These are phyloP conservation scores for Diaporthe ampelina DNA, from an alignment of 2,329 filamentous ascomycete species.

Conservation along the genomic window DNA sequence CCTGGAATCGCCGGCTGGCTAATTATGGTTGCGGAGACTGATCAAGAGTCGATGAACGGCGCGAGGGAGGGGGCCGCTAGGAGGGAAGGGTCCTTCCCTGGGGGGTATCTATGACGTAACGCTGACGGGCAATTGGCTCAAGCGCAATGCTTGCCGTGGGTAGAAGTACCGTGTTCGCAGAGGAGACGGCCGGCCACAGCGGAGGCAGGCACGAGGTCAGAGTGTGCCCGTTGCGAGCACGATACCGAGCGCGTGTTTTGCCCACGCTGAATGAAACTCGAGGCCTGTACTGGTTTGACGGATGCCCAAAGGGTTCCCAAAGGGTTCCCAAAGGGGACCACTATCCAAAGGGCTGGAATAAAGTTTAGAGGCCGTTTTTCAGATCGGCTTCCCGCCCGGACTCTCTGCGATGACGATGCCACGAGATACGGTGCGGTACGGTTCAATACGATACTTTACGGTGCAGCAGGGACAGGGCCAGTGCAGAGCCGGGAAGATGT, in stretches of 20 bases:
- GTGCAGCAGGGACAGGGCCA: too few species aligned
- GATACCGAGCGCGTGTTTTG: background rate
- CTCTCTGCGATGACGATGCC: background rate
- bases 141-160: background rate
- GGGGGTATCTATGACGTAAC: constrained; percentile 26
- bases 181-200: background rate
- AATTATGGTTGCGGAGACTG: constrained; percentile 30
- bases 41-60: constrained; percentile 10
- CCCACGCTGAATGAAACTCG: background rate
- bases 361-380: constrained; percentile 32
- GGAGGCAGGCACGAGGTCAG: too few species aligned
- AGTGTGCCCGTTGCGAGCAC: constrained; percentile 1
- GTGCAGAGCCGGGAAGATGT: background rate
- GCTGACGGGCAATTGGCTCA: constrained; percentile 12
- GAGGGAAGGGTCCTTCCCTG: constrained; percentile 31
- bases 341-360: constrained; percentile 26
- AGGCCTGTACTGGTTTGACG: background rate
- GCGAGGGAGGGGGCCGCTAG: constrained; percentile 15
- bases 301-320: background rate
- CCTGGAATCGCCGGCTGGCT: constrained; percentile 33
- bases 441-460: background rate
- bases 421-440: background rate
- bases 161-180: background rate
- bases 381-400: constrained; percentile 14
- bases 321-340: too few species aligned